phyloP scores from a whole-genome alignment of 805 yeast species.

The Saturnispora besseyi region DNA sequence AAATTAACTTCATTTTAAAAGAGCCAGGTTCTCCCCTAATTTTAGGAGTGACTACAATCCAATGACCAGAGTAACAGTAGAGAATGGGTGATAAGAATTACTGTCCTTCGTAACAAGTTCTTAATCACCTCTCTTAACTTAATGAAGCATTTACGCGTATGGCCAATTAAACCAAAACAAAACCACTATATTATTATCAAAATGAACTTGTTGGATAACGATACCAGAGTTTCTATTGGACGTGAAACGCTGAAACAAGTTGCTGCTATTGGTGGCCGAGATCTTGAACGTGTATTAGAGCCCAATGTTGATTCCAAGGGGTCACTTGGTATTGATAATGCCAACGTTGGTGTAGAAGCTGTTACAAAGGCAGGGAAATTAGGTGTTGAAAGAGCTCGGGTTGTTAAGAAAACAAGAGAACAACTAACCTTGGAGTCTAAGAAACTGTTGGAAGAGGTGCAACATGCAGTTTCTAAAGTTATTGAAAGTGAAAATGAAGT shows the following conservation, averaged over 20 bases:
- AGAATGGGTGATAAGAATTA: too few species aligned
- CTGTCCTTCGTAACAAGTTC: too few species aligned
- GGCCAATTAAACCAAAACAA: too few species aligned
- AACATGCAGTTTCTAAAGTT: background rate
- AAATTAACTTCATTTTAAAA: too few species aligned
- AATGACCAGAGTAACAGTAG: too few species aligned
- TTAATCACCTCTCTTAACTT: too few species aligned
- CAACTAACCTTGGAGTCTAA: background rate
- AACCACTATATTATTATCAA: too few species aligned
- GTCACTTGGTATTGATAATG: background rate
- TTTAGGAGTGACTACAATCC: too few species aligned
- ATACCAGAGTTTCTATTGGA: background rate
- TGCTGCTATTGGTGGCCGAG: background rate
- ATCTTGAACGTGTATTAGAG: background rate
- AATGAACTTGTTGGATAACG: constrained; percentile 2
- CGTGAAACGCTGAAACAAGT: background rate
- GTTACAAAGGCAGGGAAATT: background rate
- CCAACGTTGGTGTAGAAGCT: background rate
- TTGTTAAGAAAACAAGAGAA: background rate
- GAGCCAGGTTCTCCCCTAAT: too few species aligned
- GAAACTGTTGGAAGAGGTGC: background rate
- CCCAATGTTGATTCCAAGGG: background rate
- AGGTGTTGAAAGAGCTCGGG: background rate
- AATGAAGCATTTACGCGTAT: too few species aligned
- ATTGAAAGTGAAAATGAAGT: background rate